phyloP scores from a whole-genome alignment of 164 flowering plant genomes.

The Kalanchoe fedtschenkoi region DNA sequence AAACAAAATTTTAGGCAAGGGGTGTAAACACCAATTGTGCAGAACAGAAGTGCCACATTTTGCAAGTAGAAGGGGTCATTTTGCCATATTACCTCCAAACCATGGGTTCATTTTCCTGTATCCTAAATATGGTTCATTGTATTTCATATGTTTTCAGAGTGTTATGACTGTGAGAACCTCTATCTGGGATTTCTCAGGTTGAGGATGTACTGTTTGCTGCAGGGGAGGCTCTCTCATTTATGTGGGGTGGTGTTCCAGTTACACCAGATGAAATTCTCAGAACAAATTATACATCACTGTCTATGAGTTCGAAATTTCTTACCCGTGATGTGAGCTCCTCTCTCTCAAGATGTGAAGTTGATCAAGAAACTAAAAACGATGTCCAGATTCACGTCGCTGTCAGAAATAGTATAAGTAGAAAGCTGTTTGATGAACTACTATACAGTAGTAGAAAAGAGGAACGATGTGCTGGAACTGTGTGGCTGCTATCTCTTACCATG shows the following conservation, averaged over 20 bases:
- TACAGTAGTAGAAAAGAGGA: slow-evolving; percentile 91
- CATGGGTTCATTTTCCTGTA: background rate
- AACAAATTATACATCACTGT: slow-evolving; percentile 78
- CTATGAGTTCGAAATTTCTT: slow-evolving; percentile 70
- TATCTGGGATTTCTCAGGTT: slow-evolving; percentile 41
- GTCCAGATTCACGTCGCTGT: slow-evolving; percentile 37
- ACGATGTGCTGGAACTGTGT: slow-evolving; percentile 93
- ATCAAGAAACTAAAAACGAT: slow-evolving; percentile 23
- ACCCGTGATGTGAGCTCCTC: slow-evolving; percentile 44
- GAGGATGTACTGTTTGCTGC: slow-evolving; percentile 95
- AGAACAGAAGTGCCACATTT: background rate
- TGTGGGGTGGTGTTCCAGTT: slow-evolving; percentile 96
- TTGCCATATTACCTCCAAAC: background rate
- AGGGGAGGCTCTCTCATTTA: slow-evolving; percentile 90
- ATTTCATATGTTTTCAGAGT: background rate
- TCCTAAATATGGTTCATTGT: background rate
- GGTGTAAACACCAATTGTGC: background rate
- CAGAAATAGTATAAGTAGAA: slow-evolving; percentile 57
- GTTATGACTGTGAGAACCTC: background rate
- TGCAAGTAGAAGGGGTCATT: background rate
- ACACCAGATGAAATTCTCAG: slow-evolving; percentile 83
- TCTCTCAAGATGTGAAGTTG: slow-evolving; percentile 16
- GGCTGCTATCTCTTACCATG: slow-evolving; percentile 85
- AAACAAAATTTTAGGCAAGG: background rate
- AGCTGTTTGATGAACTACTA: slow-evolving; percentile 75